Percentiles rank a stretch among this genome's conserved stretches.
These are phyloP conservation scores for Xylaria multiplex DNA, from an alignment of 2,329 filamentous ascomycete genomes.

Conservation along the genomic window DNA sequence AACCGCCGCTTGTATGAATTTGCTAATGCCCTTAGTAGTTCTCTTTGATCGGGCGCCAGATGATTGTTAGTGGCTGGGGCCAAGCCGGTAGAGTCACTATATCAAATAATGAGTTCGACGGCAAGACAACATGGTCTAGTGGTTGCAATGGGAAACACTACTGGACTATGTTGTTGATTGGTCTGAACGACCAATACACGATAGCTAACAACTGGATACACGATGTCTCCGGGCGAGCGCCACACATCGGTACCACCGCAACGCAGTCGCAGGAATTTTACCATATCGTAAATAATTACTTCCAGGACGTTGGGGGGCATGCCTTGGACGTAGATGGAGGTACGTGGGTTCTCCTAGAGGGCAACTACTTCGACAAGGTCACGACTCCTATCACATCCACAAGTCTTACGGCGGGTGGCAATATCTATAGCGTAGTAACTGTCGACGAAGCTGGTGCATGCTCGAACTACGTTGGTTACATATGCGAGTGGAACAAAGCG, in stretches of 20 bases:
- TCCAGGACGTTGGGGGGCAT: neutral
- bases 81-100: no score
- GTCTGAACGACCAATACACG: no score
- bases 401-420: neutral
- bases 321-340: neutral
- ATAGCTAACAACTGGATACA: neutral
- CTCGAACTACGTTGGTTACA: neutral
- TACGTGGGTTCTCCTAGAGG: neutral
- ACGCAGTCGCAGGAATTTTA: neutral
- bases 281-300: neutral
- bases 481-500: constrained; percentile 13
- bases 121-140: no score
- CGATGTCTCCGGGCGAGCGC: neutral
- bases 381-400: constrained; percentile 1
- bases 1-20: no score
- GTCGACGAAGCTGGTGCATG: neutral
- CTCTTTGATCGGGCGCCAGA: no score
- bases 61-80: no score
- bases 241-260: neutral
- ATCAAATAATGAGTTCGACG: no score
- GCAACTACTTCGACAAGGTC: constrained; percentile 5
- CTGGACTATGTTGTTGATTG: no score
- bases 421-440: neutral
- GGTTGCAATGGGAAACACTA: no score
- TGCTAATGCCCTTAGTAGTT: no score